Evolutionary conservation across 345 rosid species (phyloP).

Genomic region (Rhizophora apiculata): DNA sequence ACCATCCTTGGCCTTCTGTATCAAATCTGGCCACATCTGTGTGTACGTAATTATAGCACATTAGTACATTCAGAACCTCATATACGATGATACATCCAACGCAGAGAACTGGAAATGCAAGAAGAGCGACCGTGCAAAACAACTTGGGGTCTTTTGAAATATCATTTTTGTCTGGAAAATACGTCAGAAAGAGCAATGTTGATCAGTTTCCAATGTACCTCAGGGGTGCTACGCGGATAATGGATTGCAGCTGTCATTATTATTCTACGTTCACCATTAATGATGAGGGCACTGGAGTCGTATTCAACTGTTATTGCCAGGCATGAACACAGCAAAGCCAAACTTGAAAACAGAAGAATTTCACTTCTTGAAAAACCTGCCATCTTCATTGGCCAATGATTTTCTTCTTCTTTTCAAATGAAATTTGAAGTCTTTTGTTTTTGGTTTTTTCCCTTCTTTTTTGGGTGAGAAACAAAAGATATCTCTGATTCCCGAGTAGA

Average conservation of each 20-base stretch:
- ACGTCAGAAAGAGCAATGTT: background rate
- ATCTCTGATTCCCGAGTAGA: too few species aligned
- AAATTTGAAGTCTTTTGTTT: too few species aligned
- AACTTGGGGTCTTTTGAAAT: too few species aligned
- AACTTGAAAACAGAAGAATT: background rate
- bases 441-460: too few species aligned
- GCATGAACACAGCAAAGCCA: conserved; percentile 11
- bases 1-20: conserved; percentile 47
- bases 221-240: conserved; percentile 49
- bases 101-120: too few species aligned
- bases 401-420: too few species aligned
- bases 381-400: background rate
- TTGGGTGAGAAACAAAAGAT: too few species aligned
- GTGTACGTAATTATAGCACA: background rate
- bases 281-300: conserved; percentile 38
- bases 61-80: too few species aligned
- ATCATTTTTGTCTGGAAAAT: too few species aligned
- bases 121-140: too few species aligned
- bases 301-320: conserved; percentile 19
- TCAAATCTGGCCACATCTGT: conserved; percentile 64
- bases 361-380: background rate
- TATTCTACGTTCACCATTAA: conserved; percentile 44
- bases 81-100: too few species aligned
- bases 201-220: conserved; percentile 18
- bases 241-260: conserved; percentile 48